A percentile compares a stretch with the other conserved stretches of the same genome.
Conservation (phyloP, 495 filamentous ascomycete genomes). For the Trichoderma gamsii region DNA sequence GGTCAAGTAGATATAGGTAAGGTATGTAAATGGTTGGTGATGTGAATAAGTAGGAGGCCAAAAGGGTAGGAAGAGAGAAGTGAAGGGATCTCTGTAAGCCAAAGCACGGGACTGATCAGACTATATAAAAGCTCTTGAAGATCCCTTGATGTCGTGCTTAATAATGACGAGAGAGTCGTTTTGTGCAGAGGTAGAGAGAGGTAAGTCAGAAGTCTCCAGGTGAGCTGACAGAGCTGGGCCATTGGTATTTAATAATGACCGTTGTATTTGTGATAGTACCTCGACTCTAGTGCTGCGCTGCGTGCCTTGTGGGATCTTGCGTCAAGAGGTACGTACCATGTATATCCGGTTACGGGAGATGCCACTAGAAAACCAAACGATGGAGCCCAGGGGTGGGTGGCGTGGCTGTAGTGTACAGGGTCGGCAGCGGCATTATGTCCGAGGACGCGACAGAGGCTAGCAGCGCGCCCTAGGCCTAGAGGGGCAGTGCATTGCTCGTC, state of each 20-base stretch:
- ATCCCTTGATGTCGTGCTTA: too few species aligned
- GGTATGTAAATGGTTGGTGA: too few species aligned
- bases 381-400: not conserved
- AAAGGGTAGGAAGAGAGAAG: not conserved
- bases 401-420: not conserved
- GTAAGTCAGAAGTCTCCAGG: not conserved
- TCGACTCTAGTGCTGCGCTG: not conserved
- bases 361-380: not conserved
- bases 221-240: slow-evolving; percentile 1
- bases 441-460: not conserved
- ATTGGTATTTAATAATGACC: not conserved
- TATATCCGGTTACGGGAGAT: slow-evolving; percentile 4
- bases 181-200: not conserved
- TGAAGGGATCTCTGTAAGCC: not conserved
- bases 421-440: slow-evolving; percentile 13
- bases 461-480: not conserved
- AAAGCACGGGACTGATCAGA: not conserved
- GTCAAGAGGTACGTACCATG: not conserved
- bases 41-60: not conserved
- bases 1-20: too few species aligned
- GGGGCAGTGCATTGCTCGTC: not conserved
- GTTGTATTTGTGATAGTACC: not conserved
- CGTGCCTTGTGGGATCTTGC: slow-evolving; percentile 1
- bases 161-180: too few species aligned
- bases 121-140: not conserved